Evolutionary conservation across 1,284 basidiomycete genomes (phyloP).

Genomic region (Sphaerobolus stellatus): DNA sequence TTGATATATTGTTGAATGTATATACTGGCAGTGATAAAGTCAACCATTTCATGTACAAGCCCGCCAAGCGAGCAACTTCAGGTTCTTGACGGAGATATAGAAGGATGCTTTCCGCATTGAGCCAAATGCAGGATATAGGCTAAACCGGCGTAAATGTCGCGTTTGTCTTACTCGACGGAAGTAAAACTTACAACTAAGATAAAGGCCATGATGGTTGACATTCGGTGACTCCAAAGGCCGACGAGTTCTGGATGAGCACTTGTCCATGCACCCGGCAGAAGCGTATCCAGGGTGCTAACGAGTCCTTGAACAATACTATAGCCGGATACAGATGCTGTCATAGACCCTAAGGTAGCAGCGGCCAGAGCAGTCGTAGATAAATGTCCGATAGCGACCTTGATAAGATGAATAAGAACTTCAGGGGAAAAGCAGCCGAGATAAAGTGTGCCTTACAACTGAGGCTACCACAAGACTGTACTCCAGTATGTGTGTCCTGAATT

Average conservation of each 20-base stretch:
- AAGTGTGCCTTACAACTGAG: slow-evolving; percentile 19
- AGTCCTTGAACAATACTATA: slow-evolving; percentile 46
- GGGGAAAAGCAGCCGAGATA: background rate
- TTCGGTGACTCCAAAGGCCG: slow-evolving; percentile 52
- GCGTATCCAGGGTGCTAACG: slow-evolving; percentile 48
- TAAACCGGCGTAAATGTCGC: slow-evolving; percentile 43
- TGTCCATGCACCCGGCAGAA: slow-evolving; percentile 52
- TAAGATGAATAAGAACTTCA: too few species aligned
- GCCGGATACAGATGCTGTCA: slow-evolving; percentile 42
- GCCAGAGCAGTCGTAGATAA: slow-evolving; percentile 41
- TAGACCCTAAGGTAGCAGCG: slow-evolving; percentile 40
- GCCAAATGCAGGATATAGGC: slow-evolving; percentile 74
- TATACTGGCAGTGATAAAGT: slow-evolving; percentile 53
- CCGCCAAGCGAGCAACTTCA: slow-evolving; percentile 46
- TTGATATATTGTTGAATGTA: slow-evolving; percentile 25
- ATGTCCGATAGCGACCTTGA: slow-evolving; percentile 41
- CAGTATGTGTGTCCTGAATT: slow-evolving; percentile 26
- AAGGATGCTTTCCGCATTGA: slow-evolving; percentile 78
- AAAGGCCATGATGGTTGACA: slow-evolving; percentile 36
- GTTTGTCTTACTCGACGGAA: too few species aligned
- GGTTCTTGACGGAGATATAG: slow-evolving; percentile 57
- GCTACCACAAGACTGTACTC: slow-evolving; percentile 26
- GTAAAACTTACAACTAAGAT: slow-evolving; percentile 26
- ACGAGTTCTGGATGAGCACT: slow-evolving; percentile 47
- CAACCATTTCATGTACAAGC: slow-evolving; percentile 44